A percentile compares a stretch with the other conserved stretches of the same genome.
These are phyloP conservation scores for Acanthochlamys bracteata DNA, from an alignment of 106 monocot species.

Conservation along the genomic window DNA sequence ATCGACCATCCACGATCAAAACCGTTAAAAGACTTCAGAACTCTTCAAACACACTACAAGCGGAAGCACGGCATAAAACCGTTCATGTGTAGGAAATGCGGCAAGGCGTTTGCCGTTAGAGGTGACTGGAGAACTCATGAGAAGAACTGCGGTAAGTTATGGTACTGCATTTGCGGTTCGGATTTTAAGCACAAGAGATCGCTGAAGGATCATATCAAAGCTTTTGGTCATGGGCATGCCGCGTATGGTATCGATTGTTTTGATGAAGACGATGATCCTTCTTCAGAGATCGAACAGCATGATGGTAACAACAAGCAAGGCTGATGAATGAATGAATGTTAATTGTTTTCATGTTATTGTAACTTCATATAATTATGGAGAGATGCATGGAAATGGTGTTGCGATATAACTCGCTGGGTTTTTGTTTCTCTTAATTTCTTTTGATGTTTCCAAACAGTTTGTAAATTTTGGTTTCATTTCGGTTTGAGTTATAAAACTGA, in stretches of 20 bases:
- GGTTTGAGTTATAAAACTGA: neutral
- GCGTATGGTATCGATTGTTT: slow-evolving; percentile 7
- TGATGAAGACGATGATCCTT: slow-evolving; percentile 7
- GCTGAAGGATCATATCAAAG: slow-evolving; percentile 10
- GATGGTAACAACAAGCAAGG: neutral
- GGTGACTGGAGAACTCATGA: slow-evolving; percentile 14
- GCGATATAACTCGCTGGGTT: too few species aligned
- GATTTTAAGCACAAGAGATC: slow-evolving; percentile 15
- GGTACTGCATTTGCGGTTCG: slow-evolving; percentile 11
- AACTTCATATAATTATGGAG: neutral
- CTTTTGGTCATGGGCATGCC: slow-evolving; percentile 8
- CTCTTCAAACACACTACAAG: slow-evolving; percentile 9
- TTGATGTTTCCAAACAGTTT: neutral
- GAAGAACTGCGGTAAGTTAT: slow-evolving; percentile 12
- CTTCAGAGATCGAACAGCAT: slow-evolving; percentile 23
- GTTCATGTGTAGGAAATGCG: slow-evolving; percentile 11
- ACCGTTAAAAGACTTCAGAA: slow-evolving; percentile 10
- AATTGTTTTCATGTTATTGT: neutral
- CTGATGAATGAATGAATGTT: neutral
- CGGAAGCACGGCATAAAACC: slow-evolving; percentile 13
- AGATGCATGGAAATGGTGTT: too few species aligned
- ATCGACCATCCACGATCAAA: slow-evolving; percentile 10
- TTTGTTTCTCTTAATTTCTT: neutral
- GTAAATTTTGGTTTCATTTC: neutral
- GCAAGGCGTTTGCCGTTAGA: slow-evolving; percentile 8